phyloP scores from a whole-genome alignment of 805 yeast species.

The Zygoascus tannicola region DNA sequence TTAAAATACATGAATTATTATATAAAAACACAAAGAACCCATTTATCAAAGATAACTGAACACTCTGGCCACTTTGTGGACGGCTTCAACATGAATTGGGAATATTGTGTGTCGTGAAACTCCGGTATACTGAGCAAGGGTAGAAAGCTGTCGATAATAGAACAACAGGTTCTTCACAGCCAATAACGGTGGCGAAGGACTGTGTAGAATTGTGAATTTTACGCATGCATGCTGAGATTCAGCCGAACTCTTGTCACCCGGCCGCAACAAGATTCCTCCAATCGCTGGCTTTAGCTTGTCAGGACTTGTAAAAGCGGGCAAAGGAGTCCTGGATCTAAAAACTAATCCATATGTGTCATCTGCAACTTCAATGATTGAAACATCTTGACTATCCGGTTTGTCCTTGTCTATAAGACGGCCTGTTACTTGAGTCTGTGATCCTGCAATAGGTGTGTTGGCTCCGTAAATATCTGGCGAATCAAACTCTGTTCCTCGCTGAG shows the following conservation, averaged over 20 bases:
- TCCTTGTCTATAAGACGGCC: neutral
- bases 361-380: constrained; percentile 22
- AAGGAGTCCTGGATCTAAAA: constrained; percentile 10
- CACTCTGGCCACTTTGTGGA: constrained; percentile 19
- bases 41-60: constrained; percentile 3
- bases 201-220: constrained; percentile 21
- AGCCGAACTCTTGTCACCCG: constrained; percentile 5
- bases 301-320: constrained; percentile 1
- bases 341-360: constrained; percentile 26
- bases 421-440: constrained; percentile 1
- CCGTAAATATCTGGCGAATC: constrained; percentile 26
- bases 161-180: constrained; percentile 26
- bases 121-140: constrained; percentile 28
- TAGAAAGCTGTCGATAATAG: constrained; percentile 31
- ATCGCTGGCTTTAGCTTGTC: constrained; percentile 9
- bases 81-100: constrained; percentile 35
- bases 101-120: constrained; percentile 23
- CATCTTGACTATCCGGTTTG: constrained; percentile 14
- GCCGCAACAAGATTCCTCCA: constrained; percentile 19
- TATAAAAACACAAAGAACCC: too few species aligned
- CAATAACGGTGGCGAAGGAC: constrained; percentile 18
- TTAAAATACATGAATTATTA: too few species aligned
- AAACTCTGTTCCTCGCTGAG: constrained; percentile 16
- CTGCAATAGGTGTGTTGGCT: constrained; percentile 12
- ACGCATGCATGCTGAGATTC: constrained; percentile 6